phyloP scores from a whole-genome alignment of 1,139 yeast species.

The Candida albicans region DNA sequence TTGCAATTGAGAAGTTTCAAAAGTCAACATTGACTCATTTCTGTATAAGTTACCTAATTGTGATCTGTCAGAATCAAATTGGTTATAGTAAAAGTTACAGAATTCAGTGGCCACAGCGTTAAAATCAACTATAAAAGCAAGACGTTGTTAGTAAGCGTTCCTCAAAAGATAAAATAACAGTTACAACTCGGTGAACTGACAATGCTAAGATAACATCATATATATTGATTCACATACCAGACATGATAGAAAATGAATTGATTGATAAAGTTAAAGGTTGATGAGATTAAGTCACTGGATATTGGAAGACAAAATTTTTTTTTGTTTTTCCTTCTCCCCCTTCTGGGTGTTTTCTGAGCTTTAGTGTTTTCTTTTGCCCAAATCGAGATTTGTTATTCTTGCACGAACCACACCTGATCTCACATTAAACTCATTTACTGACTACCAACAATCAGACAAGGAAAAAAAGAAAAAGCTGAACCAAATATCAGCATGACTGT shows the following conservation, averaged over 20 bases:
- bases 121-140: slow-evolving; percentile 52
- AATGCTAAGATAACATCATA: too few species aligned
- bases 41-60: slow-evolving; percentile 94
- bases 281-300: background rate
- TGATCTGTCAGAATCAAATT: slow-evolving; percentile 89
- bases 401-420: too few species aligned
- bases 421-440: too few species aligned
- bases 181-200: background rate
- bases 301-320: background rate
- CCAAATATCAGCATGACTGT: too few species aligned
- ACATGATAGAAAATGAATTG: slow-evolving; percentile 10
- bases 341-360: background rate
- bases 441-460: too few species aligned
- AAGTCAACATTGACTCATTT: slow-evolving; percentile 95
- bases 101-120: slow-evolving; percentile 77
- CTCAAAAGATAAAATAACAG: background rate
- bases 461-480: too few species aligned
- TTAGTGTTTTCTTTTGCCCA: too few species aligned
- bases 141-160: slow-evolving; percentile 15
- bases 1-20: slow-evolving; percentile 91
- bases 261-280: background rate
- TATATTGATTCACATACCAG: slow-evolving; percentile 13
- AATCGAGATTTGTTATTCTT: too few species aligned
- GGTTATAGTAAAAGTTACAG: slow-evolving; percentile 92
- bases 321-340: background rate